Base-by-base conservation (phyloP, 2,329 filamentous ascomycete genomes). In the Colletotrichum tropicale region DNA sequence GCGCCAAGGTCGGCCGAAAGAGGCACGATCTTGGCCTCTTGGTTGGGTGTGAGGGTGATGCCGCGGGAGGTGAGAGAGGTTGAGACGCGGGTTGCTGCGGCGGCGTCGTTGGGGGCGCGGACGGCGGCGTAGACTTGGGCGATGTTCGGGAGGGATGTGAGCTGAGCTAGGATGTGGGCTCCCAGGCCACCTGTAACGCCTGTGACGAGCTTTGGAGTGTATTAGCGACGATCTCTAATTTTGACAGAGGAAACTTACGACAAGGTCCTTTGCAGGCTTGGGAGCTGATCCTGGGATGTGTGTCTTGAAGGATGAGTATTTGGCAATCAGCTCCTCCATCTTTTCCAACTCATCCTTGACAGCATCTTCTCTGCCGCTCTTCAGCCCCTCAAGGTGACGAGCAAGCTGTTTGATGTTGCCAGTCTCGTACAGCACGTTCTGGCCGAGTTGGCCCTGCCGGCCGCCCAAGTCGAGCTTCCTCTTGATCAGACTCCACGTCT, bases 121-220 rank as follows among this genome's bases (percentile, higher is more conserved):
- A 89, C 87, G 16, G 83, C 82, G 36, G 88, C 88, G 64, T 88
- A 85, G n/a, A 89, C 87, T 16, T 83, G 82, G 32, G 84, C 85
- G 16, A 94, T 86, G 38, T 91, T 90, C 89, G 86, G 2, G 89
- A 89, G 86, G 2, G 89, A 86, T 3, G 91, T 89, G 3, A 94
- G 86, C 16, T 92, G 88, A 1, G 90, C 88, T 4, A 92, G 85
- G 0, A 92, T 83, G 70, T 92, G 90, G 0, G 90, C 88, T 6
- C 92, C 92, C 0, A 93, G 83, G 7, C 89, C 90, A 1, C 92
- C 92, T 0, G 92, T 93, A 0, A 88, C 88, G 9, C 92, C 92
- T 2, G 92, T 93, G 12, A 93, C 81, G 13, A 92, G 78, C 81
- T 85, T 65, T 30, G 28, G 58, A 36, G 28, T 4, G 0, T 38